These are phyloP conservation scores for Brassica balearica DNA, from an alignment of 441 rosid genomes.

Conservation along the genomic window DNA sequence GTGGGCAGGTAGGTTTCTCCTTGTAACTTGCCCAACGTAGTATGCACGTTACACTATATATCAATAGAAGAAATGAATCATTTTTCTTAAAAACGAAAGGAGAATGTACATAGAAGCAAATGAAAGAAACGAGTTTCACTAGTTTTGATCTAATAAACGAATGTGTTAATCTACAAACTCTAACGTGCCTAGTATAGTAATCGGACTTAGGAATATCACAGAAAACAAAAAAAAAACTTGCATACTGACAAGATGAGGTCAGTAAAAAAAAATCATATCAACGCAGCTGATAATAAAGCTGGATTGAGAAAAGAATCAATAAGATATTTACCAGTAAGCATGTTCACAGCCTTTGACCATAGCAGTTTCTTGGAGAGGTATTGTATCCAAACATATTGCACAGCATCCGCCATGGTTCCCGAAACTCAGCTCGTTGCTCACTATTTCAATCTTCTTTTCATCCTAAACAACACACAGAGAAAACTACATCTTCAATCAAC, in stretches of 20 bases:
- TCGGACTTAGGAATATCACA: background rate
- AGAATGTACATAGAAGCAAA: background rate
- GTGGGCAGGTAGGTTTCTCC: conserved; percentile 83
- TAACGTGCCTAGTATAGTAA: background rate
- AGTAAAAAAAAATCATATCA: conserved; percentile 21
- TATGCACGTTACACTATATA: conserved; percentile 81
- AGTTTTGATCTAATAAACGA: background rate
- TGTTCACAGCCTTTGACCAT: conserved; percentile 51
- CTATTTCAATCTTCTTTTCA: conserved; percentile 12
- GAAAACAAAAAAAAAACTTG: too few species aligned
- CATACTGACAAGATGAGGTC: background rate
- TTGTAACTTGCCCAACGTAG: conserved; percentile 84
- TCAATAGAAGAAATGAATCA: conserved; percentile 29
- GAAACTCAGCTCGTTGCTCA: conserved; percentile 33
- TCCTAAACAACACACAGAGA: background rate
- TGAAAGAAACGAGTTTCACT: background rate
- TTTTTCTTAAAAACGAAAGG: conserved; percentile 23
- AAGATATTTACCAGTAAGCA: conserved; percentile 44
- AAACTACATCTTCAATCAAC: too few species aligned
- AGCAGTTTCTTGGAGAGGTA: conserved; percentile 46
- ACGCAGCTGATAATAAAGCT: background rate
- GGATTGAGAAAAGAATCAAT: conserved; percentile 1
- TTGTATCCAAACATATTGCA: conserved; percentile 42
- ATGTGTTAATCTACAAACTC: background rate
- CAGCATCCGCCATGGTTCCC: conserved; percentile 49